phyloP scores from a whole-genome alignment of 768 basidiomycete genomes.

The Lentinus tigrinus region DNA sequence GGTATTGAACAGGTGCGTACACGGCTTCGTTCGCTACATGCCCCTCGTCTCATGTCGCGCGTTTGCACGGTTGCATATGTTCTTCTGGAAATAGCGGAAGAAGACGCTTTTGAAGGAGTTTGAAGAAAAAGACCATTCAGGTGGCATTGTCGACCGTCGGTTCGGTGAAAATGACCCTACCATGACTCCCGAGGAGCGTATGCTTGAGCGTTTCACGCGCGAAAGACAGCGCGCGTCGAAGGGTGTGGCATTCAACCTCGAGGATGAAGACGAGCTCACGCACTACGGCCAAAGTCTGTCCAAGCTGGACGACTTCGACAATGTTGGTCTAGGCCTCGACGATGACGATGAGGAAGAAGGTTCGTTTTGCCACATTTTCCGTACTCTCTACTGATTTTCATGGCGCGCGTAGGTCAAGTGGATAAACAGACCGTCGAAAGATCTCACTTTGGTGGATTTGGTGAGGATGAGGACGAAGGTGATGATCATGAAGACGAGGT shows the following conservation, averaged over 20 bases:
- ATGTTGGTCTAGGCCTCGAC: constrained; percentile 57
- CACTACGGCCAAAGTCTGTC: constrained; percentile 90
- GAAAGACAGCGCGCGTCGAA: constrained; percentile 82
- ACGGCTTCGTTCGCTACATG: neutral
- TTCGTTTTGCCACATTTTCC: neutral
- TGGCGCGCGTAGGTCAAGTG: constrained; percentile 53
- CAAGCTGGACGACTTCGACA: constrained; percentile 81
- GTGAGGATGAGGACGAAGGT: constrained; percentile 59
- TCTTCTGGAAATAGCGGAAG: constrained; percentile 56
- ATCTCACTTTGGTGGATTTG: constrained; percentile 87
- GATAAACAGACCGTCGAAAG: constrained; percentile 62
- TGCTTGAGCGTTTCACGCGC: constrained; percentile 92
- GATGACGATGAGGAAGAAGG: constrained; percentile 53
- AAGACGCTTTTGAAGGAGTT: constrained; percentile 88
- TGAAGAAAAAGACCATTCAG: constrained; percentile 75
- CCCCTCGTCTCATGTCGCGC: neutral
- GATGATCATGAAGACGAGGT: constrained; percentile 52
- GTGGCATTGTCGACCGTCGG: constrained; percentile 88
- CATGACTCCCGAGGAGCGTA: constrained; percentile 94
- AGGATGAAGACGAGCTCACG: constrained; percentile 87
- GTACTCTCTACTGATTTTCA: too few relatives aligned
- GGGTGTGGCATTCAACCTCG: constrained; percentile 81
- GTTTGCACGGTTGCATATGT: neutral
- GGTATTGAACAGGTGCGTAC: constrained; percentile 80
- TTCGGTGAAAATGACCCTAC: constrained; percentile 95